Evolutionary conservation across 306 rosid species (phyloP).

Genomic region (Rosa persica): DNA sequence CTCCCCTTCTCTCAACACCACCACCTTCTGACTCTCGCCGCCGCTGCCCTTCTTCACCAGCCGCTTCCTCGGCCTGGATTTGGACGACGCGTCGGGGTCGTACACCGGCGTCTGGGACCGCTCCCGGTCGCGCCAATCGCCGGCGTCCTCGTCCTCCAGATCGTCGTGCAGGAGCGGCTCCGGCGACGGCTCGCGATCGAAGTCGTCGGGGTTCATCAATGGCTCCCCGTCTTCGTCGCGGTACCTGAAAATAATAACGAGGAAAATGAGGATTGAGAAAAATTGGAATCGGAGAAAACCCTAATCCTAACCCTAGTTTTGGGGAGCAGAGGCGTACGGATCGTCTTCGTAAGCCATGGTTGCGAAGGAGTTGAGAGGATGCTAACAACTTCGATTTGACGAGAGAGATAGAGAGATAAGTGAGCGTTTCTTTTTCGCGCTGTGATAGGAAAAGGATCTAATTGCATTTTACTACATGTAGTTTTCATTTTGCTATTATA

Average conservation of each 20-base stretch:
- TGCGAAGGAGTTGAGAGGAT: background rate
- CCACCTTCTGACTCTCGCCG: background rate
- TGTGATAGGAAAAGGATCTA: too few relatives aligned
- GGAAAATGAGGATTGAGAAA: background rate
- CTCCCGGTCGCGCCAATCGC: constrained; percentile 53
- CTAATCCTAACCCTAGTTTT: constrained; percentile 19
- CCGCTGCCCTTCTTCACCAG: constrained; percentile 67
- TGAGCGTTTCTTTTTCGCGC: background rate
- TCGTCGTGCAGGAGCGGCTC: constrained; percentile 62
- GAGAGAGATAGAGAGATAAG: background rate
- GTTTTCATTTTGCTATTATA: too few relatives aligned
- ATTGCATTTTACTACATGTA: too few relatives aligned
- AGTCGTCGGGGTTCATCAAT: constrained; percentile 80
- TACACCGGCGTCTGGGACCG: constrained; percentile 82
- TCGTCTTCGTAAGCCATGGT: constrained; percentile 82
- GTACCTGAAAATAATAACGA: constrained; percentile 39
- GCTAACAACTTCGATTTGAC: background rate
- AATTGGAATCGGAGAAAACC: constrained; percentile 26
- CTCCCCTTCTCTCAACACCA: background rate
- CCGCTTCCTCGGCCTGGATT: constrained; percentile 81
- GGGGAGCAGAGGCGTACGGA: constrained; percentile 44
- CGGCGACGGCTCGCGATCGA: constrained; percentile 71
- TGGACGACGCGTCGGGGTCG: constrained; percentile 49
- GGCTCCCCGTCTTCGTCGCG: constrained; percentile 97
- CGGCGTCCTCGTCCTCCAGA: constrained; percentile 39